phyloP scores from a whole-genome alignment of 306 rosid genomes.

The Albizia julibrissin region DNA sequence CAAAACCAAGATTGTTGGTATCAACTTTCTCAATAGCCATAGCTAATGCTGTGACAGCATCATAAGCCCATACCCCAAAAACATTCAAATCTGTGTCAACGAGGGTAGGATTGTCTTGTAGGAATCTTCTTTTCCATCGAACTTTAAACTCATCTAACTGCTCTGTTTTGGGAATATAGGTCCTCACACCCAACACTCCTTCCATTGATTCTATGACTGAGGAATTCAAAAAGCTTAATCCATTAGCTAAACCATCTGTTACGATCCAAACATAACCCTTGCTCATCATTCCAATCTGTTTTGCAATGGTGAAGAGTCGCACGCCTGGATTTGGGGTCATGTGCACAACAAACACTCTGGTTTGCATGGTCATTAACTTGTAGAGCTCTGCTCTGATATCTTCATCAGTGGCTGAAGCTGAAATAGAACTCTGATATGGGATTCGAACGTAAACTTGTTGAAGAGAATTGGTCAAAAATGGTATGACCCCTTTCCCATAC shows the following conservation, averaged over 20 bases:
- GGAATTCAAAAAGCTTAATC: slow-evolving; percentile 13
- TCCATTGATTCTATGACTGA: slow-evolving; percentile 46
- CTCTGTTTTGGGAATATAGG: slow-evolving; percentile 37
- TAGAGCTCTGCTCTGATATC: slow-evolving; percentile 44
- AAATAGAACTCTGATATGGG: slow-evolving; percentile 44
- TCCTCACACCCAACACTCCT: slow-evolving; percentile 58
- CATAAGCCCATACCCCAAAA: slow-evolving; percentile 65
- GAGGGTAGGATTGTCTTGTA: slow-evolving; percentile 31
- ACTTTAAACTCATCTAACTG: slow-evolving; percentile 35
- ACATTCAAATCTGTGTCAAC: slow-evolving; percentile 30
- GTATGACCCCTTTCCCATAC: slow-evolving; percentile 50
- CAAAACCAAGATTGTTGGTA: neutral
- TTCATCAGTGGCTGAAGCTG: slow-evolving; percentile 37
- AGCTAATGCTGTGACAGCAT: slow-evolving; percentile 60
- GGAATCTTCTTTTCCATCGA: slow-evolving; percentile 51
- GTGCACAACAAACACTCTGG: slow-evolving; percentile 63
- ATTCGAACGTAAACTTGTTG: slow-evolving; percentile 35
- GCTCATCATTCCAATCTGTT: slow-evolving; percentile 54
- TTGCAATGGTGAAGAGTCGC: slow-evolving; percentile 45
- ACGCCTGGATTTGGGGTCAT: slow-evolving; percentile 38
- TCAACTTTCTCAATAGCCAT: slow-evolving; percentile 53
- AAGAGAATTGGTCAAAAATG: slow-evolving; percentile 45
- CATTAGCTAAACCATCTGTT: slow-evolving; percentile 37
- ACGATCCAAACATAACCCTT: slow-evolving; percentile 61
- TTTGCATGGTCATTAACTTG: slow-evolving; percentile 48